phyloP scores from a whole-genome alignment of 495 filamentous ascomycete genomes.

The Hypoxylon crocopeplum region DNA sequence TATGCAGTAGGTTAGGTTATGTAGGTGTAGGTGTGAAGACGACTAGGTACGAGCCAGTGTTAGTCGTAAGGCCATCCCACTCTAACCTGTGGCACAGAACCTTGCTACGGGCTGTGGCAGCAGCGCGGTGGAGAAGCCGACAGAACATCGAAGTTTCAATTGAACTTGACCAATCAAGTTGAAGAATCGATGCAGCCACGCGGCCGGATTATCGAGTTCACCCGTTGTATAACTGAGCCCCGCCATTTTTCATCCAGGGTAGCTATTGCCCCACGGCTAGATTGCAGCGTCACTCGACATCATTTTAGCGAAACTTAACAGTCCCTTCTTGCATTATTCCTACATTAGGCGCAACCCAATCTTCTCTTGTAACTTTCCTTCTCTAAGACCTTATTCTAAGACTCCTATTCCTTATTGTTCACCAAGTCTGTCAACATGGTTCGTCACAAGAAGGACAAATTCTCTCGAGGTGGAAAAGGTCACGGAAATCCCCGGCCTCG shows the following conservation, averaged over 20 bases:
- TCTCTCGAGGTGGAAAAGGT: constrained; percentile 71
- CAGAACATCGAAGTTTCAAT: constrained; percentile 1
- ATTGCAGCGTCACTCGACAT: constrained; percentile 18
- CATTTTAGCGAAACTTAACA: too few relatives aligned
- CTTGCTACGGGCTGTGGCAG: too few relatives aligned
- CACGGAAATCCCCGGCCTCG: constrained; percentile 52
- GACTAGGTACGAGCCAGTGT: background rate
- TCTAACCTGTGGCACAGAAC: constrained; percentile 2
- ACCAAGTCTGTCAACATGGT: constrained; percentile 64
- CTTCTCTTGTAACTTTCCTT: too few relatives aligned
- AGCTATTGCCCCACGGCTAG: constrained; percentile 24
- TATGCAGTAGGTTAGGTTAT: too few relatives aligned
- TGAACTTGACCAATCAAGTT: constrained; percentile 7
- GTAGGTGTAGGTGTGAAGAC: too few relatives aligned
- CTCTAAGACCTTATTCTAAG: too few relatives aligned
- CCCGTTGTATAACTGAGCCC: constrained; percentile 7
- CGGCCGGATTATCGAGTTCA: constrained; percentile 9
- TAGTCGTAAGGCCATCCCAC: constrained; percentile 9
- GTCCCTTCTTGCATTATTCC: too few relatives aligned
- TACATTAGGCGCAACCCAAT: too few relatives aligned
- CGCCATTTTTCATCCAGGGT: constrained; percentile 2
- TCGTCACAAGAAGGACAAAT: constrained; percentile 92
- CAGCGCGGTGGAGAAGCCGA: constrained; percentile 18
- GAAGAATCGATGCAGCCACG: background rate
- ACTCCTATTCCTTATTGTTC: background rate